Conservation (phyloP, 2,329 filamentous ascomycete genomes). For the Rhinocladiella similis region DNA sequence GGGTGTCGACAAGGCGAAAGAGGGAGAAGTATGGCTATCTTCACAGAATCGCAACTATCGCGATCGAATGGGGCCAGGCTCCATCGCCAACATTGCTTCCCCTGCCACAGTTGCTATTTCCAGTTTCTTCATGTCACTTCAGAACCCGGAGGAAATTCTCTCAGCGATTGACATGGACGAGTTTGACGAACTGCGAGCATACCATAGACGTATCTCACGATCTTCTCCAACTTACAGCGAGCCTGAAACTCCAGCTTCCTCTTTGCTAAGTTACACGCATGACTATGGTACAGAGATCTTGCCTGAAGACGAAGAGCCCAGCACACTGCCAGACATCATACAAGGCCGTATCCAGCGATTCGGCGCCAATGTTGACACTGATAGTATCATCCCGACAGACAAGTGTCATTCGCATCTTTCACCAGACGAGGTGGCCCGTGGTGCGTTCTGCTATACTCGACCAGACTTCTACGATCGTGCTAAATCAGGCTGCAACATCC, state of each 20-base stretch:
- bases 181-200: no score
- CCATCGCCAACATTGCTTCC: slow-evolving; percentile 13
- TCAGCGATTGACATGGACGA: no score
- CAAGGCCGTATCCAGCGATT: slow-evolving; percentile 9
- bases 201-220: no score
- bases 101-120: slow-evolving; percentile 30
- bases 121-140: slow-evolving; percentile 25
- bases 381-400: slow-evolving; percentile 17
- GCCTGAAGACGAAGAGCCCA: no score
- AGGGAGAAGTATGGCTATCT: slow-evolving; percentile 46
- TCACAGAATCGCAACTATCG: slow-evolving; percentile 50
- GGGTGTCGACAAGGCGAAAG: slow-evolving; percentile 41
- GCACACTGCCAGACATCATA: slow-evolving; percentile 4
- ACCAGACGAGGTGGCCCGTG: slow-evolving; percentile 12
- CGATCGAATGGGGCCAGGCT: slow-evolving; percentile 46
- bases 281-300: slow-evolving; percentile 30
- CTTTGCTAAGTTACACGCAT: no score
- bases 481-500: slow-evolving; percentile 5
- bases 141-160: no score
- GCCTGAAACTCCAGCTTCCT: slow-evolving; percentile 40
- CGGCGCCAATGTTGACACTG: slow-evolving; percentile 15
- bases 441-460: slow-evolving; percentile 13
- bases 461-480: slow-evolving; percentile 13
- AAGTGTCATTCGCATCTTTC: slow-evolving; percentile 15
- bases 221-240: slow-evolving; percentile 37